phyloP scores from a whole-genome alignment of 1,284 basidiomycete genomes.

The Serendipita sp. region DNA sequence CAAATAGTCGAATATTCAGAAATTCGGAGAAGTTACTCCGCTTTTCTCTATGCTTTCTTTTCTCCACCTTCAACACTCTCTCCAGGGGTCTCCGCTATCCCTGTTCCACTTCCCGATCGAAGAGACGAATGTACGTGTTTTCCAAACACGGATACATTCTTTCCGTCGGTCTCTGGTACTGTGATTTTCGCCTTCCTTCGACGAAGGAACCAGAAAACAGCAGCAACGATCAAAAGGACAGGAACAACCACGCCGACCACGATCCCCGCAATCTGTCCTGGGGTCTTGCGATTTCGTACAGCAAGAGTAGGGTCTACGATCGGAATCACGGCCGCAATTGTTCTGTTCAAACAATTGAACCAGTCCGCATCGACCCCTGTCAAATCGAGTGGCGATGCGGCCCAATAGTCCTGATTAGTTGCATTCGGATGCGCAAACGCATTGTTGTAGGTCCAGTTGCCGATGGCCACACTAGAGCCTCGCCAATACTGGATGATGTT shows the following conservation, averaged over 20 bases:
- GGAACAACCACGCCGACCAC: neutral
- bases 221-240: neutral
- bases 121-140: too few species aligned
- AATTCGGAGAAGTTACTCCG: too few species aligned
- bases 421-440: neutral
- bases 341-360: neutral
- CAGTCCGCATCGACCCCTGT: neutral
- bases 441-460: neutral
- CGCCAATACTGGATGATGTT: neutral
- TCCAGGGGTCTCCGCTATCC: too few species aligned
- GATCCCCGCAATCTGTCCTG: slow-evolving; percentile 1
- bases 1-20: too few species aligned
- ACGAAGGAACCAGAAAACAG: neutral
- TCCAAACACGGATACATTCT: too few species aligned
- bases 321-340: neutral
- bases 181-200: neutral
- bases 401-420: neutral
- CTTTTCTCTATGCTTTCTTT: too few species aligned
- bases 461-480: neutral
- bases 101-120: too few species aligned
- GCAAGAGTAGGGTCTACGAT: neutral
- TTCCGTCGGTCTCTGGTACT: too few species aligned
- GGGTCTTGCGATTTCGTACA: neutral
- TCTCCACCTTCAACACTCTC: too few species aligned
- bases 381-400: neutral